These are phyloP conservation scores for Neurospora sp. DNA, from an alignment of 495 filamentous ascomycete species.

Conservation along the genomic window DNA sequence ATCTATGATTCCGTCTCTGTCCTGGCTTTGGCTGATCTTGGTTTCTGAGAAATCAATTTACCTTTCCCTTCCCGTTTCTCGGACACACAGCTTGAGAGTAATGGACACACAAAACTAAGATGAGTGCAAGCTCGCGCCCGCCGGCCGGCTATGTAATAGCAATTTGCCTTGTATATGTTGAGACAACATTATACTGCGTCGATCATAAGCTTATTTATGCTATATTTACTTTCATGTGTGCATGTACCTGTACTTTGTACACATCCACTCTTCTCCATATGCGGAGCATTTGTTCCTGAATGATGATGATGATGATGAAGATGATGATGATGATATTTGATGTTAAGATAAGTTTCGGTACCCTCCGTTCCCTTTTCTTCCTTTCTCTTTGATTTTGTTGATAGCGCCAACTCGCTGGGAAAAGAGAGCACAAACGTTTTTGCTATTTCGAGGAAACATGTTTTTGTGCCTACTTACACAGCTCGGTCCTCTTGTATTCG, in stretches of 20 bases:
- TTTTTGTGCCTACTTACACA: not conserved
- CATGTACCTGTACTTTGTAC: not conserved
- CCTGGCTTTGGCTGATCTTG: not conserved
- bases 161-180: not conserved
- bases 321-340: not conserved
- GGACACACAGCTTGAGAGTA: not conserved
- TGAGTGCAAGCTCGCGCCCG: not conserved
- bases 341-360: not conserved
- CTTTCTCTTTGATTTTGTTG: not conserved
- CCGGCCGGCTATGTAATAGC: not conserved
- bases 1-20: not conserved
- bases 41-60: not conserved
- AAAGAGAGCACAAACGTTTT: not conserved
- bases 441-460: not conserved
- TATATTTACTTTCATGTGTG: not conserved
- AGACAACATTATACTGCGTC: not conserved
- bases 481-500: too few species aligned
- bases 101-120: not conserved
- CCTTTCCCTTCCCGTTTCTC: not conserved
- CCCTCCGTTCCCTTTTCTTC: not conserved
- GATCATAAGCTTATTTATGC: not conserved
- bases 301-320: not conserved
- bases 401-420: too few species aligned
- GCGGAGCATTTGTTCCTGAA: not conserved
- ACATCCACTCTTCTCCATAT: not conserved